Percentiles rank a stretch among this genome's conserved stretches.
Evolutionary conservation across 2,329 filamentous ascomycete genomes (phyloP).

Genomic region (Aspergillus aculeatinus): DNA sequence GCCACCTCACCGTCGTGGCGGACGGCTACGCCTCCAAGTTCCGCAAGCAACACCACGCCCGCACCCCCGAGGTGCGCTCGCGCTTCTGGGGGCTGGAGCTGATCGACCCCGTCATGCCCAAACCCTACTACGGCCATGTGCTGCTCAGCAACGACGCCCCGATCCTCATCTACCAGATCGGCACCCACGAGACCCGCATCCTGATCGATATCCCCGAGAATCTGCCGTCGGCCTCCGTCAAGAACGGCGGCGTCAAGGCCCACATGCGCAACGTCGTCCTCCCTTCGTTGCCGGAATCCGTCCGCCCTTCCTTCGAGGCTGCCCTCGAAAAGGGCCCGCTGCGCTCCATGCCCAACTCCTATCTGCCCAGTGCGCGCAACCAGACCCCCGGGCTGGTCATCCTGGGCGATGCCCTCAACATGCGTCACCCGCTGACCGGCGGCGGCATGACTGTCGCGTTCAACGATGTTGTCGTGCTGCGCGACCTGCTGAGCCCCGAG

Average conservation of each 20-base stretch:
- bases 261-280: slow-evolving; percentile 80
- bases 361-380: slow-evolving; percentile 77
- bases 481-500: slow-evolving; percentile 69
- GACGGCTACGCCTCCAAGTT: slow-evolving; percentile 94
- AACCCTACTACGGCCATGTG: slow-evolving; percentile 78
- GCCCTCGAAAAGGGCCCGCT: slow-evolving; percentile 78
- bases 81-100: slow-evolving; percentile 95
- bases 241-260: slow-evolving; percentile 77
- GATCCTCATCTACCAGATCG: slow-evolving; percentile 94
- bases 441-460: slow-evolving; percentile 98
- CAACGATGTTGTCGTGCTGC: slow-evolving; percentile 81
- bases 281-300: slow-evolving; percentile 68
- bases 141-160: slow-evolving; percentile 75
- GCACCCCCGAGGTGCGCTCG: slow-evolving; percentile 68
- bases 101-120: slow-evolving; percentile 78
- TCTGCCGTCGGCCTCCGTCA: slow-evolving; percentile 68
- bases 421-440: slow-evolving; percentile 97
- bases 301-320: slow-evolving; percentile 70
- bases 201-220: slow-evolving; percentile 84
- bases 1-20: slow-evolving; percentile 79
- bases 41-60: slow-evolving; percentile 71
- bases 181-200: slow-evolving; percentile 86
- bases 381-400: slow-evolving; percentile 71
- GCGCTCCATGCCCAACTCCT: slow-evolving; percentile 94
- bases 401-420: slow-evolving; percentile 94